Evolutionary conservation across 164 flowering plant genomes (phyloP).

Genomic region (Chloranthus sessilifolius): DNA sequence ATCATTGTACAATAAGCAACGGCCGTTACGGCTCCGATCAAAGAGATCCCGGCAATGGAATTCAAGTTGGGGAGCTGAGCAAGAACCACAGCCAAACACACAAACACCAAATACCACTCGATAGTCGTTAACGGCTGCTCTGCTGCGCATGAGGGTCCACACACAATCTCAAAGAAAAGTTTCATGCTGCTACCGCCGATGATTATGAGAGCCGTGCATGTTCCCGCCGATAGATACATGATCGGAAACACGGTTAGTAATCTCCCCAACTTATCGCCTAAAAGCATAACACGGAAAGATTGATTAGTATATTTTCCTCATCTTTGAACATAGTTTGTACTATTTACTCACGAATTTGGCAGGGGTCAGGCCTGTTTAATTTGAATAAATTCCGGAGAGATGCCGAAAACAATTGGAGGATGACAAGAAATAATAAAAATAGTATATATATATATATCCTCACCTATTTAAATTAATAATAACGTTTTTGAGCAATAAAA

Average conservation of each 20-base stretch:
- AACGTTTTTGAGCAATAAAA: too few species aligned
- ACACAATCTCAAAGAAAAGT: conserved; percentile 39
- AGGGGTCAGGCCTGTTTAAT: too few species aligned
- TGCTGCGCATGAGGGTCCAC: conserved; percentile 37
- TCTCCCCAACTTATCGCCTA: conserved; percentile 52
- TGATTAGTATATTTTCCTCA: too few species aligned
- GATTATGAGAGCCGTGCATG: conserved; percentile 52
- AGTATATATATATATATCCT: too few species aligned
- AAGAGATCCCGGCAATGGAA: conserved; percentile 62
- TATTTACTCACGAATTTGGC: too few species aligned
- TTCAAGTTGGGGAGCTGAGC: conserved; percentile 70
- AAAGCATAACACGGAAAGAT: not conserved
- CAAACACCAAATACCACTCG: conserved; percentile 79
- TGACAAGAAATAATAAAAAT: too few species aligned
- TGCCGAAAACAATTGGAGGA: too few species aligned
- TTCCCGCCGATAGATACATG: conserved; percentile 66
- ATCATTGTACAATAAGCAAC: conserved; percentile 47
- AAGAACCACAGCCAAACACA: conserved; percentile 36
- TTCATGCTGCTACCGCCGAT: conserved; percentile 53
- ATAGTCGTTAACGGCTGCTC: conserved; percentile 34
- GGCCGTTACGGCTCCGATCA: conserved; percentile 56
- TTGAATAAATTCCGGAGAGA: too few species aligned
- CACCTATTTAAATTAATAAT: too few species aligned
- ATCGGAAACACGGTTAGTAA: conserved; percentile 45
- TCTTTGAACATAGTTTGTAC: too few species aligned